phyloP scores from a whole-genome alignment of 164 flowering plant species.

The Echeveria elegans region DNA sequence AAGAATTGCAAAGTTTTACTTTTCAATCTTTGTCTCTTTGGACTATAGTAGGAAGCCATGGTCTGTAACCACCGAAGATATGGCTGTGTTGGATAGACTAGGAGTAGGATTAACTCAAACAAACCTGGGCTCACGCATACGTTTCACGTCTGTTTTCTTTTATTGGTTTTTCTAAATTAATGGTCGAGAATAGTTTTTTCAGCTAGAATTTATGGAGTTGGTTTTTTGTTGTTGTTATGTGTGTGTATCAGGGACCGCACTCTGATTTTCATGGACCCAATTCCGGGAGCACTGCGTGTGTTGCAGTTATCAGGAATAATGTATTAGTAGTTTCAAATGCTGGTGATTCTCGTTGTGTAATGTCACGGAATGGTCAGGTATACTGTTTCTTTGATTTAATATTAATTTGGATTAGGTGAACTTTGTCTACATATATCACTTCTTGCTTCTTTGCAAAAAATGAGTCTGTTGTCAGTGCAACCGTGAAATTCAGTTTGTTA shows the following conservation, averaged over 20 bases:
- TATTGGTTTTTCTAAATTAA: not conserved
- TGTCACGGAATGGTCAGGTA: slow-evolving; percentile 99
- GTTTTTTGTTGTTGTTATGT: too few species aligned
- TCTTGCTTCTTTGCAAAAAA: not conserved
- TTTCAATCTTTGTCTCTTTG: too few species aligned
- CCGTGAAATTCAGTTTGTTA: not conserved
- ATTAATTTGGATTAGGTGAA: not conserved
- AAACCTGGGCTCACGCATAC: not conserved
- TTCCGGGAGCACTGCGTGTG: slow-evolving; percentile 96
- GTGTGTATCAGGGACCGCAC: slow-evolving; percentile 79
- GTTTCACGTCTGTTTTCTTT: not conserved
- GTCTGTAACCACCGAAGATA: not conserved
- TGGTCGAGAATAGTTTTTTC: not conserved
- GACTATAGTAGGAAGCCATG: not conserved
- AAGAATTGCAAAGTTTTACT: too few species aligned
- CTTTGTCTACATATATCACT: not conserved
- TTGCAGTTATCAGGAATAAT: slow-evolving; percentile 64
- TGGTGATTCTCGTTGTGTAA: slow-evolving; percentile 98
- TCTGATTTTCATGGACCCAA: slow-evolving; percentile 93
- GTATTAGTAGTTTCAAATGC: slow-evolving; percentile 94
- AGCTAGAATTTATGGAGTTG: not conserved
- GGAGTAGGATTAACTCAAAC: not conserved
- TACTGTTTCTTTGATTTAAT: not conserved
- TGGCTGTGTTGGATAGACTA: not conserved
- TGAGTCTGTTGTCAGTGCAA: not conserved